These are phyloP conservation scores for Pythium biforme DNA, from an alignment of 352 stramenopile species.

Conservation along the genomic window DNA sequence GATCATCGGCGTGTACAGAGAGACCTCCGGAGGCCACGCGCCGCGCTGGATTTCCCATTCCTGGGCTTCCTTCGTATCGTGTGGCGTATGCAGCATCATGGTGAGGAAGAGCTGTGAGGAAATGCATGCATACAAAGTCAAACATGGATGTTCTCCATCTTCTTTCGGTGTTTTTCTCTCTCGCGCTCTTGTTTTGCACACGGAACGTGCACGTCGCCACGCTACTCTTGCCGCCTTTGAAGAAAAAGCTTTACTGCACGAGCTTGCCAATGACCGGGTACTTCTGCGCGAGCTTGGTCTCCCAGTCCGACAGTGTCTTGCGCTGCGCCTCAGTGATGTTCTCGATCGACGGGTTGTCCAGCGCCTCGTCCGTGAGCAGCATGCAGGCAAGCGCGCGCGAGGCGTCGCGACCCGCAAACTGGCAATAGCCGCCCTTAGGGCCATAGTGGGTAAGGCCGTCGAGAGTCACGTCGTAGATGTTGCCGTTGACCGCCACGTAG, in stretches of 20 bases:
- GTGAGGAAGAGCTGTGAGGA: no score
- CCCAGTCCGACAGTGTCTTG: slow-evolving; percentile 96
- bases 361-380: slow-evolving; percentile 93
- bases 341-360: slow-evolving; percentile 90
- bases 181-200: background rate
- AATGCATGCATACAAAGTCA: no score
- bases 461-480: slow-evolving; percentile 97
- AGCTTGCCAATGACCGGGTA: slow-evolving; percentile 94
- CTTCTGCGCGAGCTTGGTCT: slow-evolving; percentile 93
- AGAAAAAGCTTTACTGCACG: slow-evolving; percentile 22
- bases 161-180: no score
- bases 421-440: slow-evolving; percentile 91
- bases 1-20: no score
- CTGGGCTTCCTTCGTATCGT: no score
- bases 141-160: background rate
- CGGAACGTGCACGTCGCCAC: background rate
- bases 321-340: slow-evolving; percentile 92
- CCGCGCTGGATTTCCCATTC: no score
- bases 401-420: slow-evolving; percentile 95
- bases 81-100: no score
- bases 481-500: slow-evolving; percentile 93
- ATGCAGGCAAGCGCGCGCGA: slow-evolving; percentile 95
- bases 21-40: no score
- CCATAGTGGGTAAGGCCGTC: slow-evolving; percentile 94
- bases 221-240: background rate